A percentile compares a stretch with the other conserved stretches of the same genome.
phyloP scores from a whole-genome alignment of 208 protist genomes.

The Trichomonas vaginalis region DNA sequence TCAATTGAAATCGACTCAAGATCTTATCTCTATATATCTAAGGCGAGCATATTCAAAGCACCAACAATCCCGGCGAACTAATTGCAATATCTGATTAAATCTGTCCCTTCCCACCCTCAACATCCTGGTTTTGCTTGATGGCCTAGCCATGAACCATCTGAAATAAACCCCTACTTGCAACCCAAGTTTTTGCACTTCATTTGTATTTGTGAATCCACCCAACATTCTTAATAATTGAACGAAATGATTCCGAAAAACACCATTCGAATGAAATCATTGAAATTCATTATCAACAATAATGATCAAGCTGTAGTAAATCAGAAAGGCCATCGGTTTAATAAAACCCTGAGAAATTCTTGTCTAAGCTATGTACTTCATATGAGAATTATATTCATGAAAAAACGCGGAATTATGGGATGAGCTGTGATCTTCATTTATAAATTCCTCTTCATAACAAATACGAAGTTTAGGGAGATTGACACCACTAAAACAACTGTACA shows the following conservation, averaged over 20 bases:
- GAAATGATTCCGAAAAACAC: background rate
- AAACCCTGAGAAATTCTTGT: background rate
- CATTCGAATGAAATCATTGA: background rate
- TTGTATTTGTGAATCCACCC: too few species aligned
- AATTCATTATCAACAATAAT: background rate
- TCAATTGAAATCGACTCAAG: too few species aligned
- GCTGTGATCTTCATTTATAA: background rate
- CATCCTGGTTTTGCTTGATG: too few species aligned
- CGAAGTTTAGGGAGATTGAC: background rate
- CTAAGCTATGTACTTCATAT: background rate
- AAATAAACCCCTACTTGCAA: too few species aligned
- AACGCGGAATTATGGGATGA: background rate
- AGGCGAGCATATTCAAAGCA: too few species aligned
- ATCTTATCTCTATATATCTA: too few species aligned
- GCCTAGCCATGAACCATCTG: too few species aligned
- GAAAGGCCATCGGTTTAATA: background rate
- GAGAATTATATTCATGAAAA: background rate
- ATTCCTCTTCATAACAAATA: background rate
- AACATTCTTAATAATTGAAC: background rate
- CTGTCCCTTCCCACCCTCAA: too few species aligned
- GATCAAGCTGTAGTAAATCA: background rate
- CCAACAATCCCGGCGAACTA: too few species aligned
- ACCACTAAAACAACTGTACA: too few species aligned
- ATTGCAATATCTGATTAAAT: too few species aligned
- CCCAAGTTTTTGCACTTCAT: too few species aligned